Conservation (phyloP, 2,329 filamentous ascomycete species). For the Fusarium caatingaense region DNA sequence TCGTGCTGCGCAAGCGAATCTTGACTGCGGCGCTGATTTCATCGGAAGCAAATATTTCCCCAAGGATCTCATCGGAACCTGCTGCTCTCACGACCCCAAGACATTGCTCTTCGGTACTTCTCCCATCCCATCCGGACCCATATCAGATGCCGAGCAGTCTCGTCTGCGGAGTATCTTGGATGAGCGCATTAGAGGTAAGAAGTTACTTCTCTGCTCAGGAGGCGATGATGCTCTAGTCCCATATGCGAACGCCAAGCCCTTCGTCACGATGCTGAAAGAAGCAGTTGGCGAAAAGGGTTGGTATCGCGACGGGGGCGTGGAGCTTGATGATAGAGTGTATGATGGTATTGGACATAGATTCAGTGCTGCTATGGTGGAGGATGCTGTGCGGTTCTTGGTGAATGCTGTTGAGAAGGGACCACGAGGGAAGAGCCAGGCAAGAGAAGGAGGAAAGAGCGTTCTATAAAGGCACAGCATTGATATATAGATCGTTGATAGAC, state of each 20-base stretch:
- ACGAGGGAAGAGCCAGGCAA: slow-evolving; percentile 41
- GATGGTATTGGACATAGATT: slow-evolving; percentile 77
- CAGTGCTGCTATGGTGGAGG: slow-evolving; percentile 72
- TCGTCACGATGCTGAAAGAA: slow-evolving; percentile 70
- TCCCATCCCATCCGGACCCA: slow-evolving; percentile 49
- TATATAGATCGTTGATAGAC: neutral
- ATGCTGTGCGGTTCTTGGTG: slow-evolving; percentile 72
- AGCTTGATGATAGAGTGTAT: slow-evolving; percentile 75
- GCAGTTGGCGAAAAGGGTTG: slow-evolving; percentile 58
- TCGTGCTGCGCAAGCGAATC: slow-evolving; percentile 75
- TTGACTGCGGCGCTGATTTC: slow-evolving; percentile 70
- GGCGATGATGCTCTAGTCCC: slow-evolving; percentile 79
- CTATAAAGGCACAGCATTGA: slow-evolving; percentile 15
- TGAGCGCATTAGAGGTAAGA: slow-evolving; percentile 68
- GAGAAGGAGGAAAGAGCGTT: slow-evolving; percentile 48
- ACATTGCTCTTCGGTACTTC: slow-evolving; percentile 73
- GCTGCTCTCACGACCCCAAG: slow-evolving; percentile 78
- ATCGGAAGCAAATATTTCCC: slow-evolving; percentile 85
- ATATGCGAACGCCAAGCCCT: slow-evolving; percentile 67
- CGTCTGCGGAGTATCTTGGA: slow-evolving; percentile 61
- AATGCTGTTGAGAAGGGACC: slow-evolving; percentile 55
- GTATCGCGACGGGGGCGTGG: slow-evolving; percentile 67
- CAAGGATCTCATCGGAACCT: slow-evolving; percentile 69
- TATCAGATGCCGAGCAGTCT: slow-evolving; percentile 54
- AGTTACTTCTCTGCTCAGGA: slow-evolving; percentile 72